phyloP scores from a whole-genome alignment of 2,329 filamentous ascomycete species.

The Sclerotiophoma versabilis region DNA sequence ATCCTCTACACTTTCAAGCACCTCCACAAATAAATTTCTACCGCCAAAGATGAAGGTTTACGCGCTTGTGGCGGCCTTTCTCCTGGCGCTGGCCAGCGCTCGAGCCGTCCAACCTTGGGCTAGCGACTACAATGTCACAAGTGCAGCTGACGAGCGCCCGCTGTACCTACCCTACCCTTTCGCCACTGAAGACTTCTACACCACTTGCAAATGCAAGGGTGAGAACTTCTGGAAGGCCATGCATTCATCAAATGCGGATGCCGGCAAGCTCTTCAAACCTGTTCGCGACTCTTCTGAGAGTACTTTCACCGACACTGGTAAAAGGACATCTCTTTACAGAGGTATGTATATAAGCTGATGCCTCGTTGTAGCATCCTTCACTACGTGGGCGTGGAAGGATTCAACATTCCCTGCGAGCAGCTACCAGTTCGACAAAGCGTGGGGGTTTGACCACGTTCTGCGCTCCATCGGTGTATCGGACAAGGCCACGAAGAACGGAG shows the following conservation, averaged over 20 bases:
- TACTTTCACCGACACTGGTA: background rate
- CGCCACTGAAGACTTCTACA: background rate
- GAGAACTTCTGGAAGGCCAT: constrained; percentile 9
- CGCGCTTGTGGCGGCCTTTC: background rate
- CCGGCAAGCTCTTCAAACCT: constrained; percentile 11
- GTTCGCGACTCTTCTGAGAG: constrained; percentile 4
- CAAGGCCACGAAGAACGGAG: constrained; percentile 4
- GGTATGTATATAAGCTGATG: no score
- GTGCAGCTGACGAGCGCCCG: background rate
- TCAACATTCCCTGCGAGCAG: background rate
- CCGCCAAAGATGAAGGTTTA: background rate
- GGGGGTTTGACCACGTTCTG: constrained; percentile 9
- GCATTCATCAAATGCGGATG: background rate
- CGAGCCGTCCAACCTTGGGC: background rate
- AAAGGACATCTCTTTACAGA: background rate
- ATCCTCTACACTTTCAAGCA: background rate
- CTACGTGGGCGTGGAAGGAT: constrained; percentile 4
- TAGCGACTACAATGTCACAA: background rate
- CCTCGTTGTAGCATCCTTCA: no score
- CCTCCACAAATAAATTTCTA: background rate
- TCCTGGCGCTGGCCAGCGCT: background rate
- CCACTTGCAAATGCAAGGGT: constrained; percentile 10
- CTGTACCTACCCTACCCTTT: background rate
- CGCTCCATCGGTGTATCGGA: constrained; percentile 7
- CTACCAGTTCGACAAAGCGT: background rate